These are phyloP conservation scores for Aspergillus uvarum DNA, from an alignment of 2,329 filamentous ascomycete species.

Conservation along the genomic window DNA sequence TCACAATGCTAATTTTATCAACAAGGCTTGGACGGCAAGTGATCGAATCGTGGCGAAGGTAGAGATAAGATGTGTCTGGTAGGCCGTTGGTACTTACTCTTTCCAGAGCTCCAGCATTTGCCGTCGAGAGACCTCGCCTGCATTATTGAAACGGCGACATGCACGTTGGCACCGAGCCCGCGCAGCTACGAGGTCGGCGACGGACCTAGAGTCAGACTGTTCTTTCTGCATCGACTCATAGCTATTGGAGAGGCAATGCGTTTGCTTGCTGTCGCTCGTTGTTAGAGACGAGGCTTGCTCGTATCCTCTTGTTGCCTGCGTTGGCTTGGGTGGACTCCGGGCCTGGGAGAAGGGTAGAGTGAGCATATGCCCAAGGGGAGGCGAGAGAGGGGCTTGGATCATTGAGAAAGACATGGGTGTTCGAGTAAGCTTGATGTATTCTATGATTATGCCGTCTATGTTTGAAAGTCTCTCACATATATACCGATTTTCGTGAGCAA, in stretches of 20 bases:
- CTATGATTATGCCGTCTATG: not conserved
- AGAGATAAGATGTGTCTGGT: not conserved
- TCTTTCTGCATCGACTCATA: slow-evolving; percentile 59
- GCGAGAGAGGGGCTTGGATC: not conserved
- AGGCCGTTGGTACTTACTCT: slow-evolving; percentile 58
- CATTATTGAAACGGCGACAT: slow-evolving; percentile 63
- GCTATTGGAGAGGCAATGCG: slow-evolving; percentile 12
- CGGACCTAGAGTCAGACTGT: slow-evolving; percentile 73
- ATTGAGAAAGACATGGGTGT: not conserved
- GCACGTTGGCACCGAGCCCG: slow-evolving; percentile 64
- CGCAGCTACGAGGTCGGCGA: slow-evolving; percentile 63
- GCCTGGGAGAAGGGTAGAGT: not conserved
- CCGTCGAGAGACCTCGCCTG: slow-evolving; percentile 60
- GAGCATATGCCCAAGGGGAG: not conserved
- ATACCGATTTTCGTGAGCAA: too few species aligned
- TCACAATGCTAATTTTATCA: slow-evolving; percentile 54
- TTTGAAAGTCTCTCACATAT: not conserved
- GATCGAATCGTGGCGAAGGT: too few species aligned
- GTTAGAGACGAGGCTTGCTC: not conserved
- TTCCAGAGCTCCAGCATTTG: slow-evolving; percentile 66
- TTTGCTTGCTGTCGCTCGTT: not conserved
- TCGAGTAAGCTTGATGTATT: not conserved
- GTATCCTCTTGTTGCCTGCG: not conserved
- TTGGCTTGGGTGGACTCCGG: not conserved
- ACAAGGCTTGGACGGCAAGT: not conserved